These are phyloP conservation scores for Xylaria palmicola DNA, from an alignment of 495 filamentous ascomycete species.

Conservation along the genomic window DNA sequence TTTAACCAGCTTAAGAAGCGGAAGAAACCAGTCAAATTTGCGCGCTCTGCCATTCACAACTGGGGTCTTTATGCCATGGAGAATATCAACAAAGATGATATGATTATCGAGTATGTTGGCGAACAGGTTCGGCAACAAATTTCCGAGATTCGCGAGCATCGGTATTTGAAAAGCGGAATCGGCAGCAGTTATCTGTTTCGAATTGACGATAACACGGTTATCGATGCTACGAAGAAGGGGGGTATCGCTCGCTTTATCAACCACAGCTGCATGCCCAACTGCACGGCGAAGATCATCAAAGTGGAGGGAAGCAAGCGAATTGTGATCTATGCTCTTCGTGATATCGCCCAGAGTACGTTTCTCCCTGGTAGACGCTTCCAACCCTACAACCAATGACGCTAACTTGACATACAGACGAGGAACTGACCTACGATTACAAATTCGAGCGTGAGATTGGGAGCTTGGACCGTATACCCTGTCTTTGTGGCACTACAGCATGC, in stretches of 20 bases:
- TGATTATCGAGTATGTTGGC: conserved; percentile 99
- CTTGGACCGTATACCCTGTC: conserved; percentile 92
- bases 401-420: conserved; percentile 72
- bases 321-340: conserved; percentile 94
- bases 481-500: conserved; percentile 92
- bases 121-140: conserved; percentile 96
- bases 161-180: conserved; percentile 93
- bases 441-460: conserved; percentile 96
- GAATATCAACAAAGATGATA: conserved; percentile 94
- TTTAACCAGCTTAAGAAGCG: conserved; percentile 99
- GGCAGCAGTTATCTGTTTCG: conserved; percentile 97
- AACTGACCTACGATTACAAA: conserved; percentile 99
- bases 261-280: conserved; percentile 96
- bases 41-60: conserved; percentile 95
- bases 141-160: conserved; percentile 86
- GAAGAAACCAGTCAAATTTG: conserved; percentile 98
- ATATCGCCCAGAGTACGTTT: conserved; percentile 88
- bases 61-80: conserved; percentile 98
- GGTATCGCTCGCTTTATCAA: conserved; percentile 99
- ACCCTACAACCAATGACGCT: conserved; percentile 27
- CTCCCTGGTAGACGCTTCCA: background rate
- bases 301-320: conserved; percentile 99
- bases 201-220: conserved; percentile 95
- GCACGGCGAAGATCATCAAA: conserved; percentile 99
- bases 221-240: conserved; percentile 97